A percentile compares a stretch with the other conserved stretches of the same genome.
These are phyloP conservation scores for Globisporangium nunn DNA, from an alignment of 352 stramenopile genomes.

Conservation along the genomic window DNA sequence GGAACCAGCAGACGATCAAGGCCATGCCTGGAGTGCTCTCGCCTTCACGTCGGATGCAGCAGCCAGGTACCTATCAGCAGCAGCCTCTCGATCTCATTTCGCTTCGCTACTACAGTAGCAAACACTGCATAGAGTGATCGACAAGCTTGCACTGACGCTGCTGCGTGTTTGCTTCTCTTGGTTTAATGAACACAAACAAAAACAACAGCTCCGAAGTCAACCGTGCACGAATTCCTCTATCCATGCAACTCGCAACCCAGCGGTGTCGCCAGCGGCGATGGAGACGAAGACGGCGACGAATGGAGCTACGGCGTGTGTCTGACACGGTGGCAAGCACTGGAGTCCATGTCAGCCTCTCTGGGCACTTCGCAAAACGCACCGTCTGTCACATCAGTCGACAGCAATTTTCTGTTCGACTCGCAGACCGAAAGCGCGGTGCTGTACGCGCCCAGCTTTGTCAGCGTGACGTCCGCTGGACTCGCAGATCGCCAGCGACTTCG, in stretches of 20 bases:
- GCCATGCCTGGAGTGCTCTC: conserved; percentile 13
- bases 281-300: not conserved
- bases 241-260: conserved; percentile 7
- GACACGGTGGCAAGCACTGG: conserved; percentile 9
- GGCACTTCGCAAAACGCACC: not conserved
- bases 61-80: conserved; percentile 7
- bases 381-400: not conserved
- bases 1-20: conserved; percentile 21
- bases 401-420: conserved; percentile 6
- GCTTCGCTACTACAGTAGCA: too few relatives aligned
- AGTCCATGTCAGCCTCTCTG: not conserved
- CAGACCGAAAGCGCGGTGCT: not conserved
- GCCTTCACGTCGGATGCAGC: conserved; percentile 15
- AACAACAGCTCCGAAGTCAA: conserved; percentile 16
- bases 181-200: not conserved
- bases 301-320: conserved; percentile 32
- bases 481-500: conserved; percentile 18
- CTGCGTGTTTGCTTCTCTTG: not conserved
- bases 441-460: conserved; percentile 10
- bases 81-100: too few relatives aligned
- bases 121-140: not conserved
- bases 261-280: too few relatives aligned
- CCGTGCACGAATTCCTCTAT: conserved; percentile 38
- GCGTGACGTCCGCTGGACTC: conserved; percentile 15
- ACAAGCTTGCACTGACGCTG: not conserved